These are phyloP conservation scores for Warburgia ugandensis DNA, from an alignment of 164 flowering plant species.

Conservation along the genomic window DNA sequence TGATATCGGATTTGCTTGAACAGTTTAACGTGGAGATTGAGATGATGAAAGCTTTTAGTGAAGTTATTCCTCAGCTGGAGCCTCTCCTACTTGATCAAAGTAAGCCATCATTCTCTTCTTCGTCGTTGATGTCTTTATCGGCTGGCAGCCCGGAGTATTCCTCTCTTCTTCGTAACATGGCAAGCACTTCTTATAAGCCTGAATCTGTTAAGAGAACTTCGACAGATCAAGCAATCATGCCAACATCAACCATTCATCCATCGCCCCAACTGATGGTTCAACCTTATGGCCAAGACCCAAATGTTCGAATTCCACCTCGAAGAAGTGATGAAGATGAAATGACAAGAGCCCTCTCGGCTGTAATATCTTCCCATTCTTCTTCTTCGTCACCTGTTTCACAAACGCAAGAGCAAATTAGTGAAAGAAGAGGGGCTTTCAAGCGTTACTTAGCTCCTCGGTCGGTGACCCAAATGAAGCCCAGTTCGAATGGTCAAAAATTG, in stretches of 20 bases:
- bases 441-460: slow-evolving; percentile 18
- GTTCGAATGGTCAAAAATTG: slow-evolving; percentile 23
- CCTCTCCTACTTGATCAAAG: slow-evolving; percentile 17
- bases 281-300: too few relatives aligned
- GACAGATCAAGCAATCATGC: too few relatives aligned
- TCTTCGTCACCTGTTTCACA: too few relatives aligned
- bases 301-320: too few relatives aligned
- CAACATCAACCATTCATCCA: too few relatives aligned
- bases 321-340: too few relatives aligned
- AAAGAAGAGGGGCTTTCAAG: slow-evolving; percentile 41
- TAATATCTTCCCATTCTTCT: too few relatives aligned
- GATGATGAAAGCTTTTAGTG: slow-evolving; percentile 30
- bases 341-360: slow-evolving; percentile 8
- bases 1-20: background rate
- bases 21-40: slow-evolving; percentile 43
- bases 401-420: too few relatives aligned
- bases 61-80: slow-evolving; percentile 19
- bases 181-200: slow-evolving; percentile 13
- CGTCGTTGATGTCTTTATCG: slow-evolving; percentile 48
- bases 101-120: slow-evolving; percentile 54
- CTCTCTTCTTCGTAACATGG: slow-evolving; percentile 30
- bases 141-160: slow-evolving; percentile 49
- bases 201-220: too few relatives aligned
- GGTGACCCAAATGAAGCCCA: slow-evolving; percentile 4
- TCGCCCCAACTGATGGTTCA: too few relatives aligned